Conservation (phyloP, 306 rosid species). For the Oxytropis ochrocephala region DNA sequence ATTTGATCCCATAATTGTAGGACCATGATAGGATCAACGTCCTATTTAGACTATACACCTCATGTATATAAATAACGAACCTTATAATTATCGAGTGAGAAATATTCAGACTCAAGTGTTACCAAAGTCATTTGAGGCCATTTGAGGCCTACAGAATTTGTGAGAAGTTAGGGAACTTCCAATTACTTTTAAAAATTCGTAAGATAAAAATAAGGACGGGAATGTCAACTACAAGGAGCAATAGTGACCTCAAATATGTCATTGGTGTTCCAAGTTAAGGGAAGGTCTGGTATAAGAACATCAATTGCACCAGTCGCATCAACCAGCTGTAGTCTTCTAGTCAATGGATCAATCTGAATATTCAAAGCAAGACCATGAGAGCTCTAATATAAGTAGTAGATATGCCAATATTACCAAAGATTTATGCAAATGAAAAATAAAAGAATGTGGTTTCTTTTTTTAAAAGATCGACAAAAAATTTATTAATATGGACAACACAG, state of each 20-base stretch:
- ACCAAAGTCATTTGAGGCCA: not conserved
- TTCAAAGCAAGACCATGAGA: conserved; percentile 7
- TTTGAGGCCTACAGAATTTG: conserved; percentile 4
- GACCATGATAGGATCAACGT: too few relatives aligned
- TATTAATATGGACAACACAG: not conserved
- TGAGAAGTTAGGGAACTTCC: not conserved
- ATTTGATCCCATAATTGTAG: too few relatives aligned
- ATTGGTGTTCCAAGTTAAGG: conserved; percentile 53
- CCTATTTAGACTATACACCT: too few relatives aligned
- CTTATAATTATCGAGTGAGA: too few relatives aligned
- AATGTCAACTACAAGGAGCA: not conserved
- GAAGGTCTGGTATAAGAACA: conserved; percentile 81
- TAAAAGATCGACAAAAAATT: not conserved
- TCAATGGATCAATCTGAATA: conserved; percentile 52
- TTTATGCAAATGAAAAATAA: not conserved
- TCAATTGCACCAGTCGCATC: conserved; percentile 82
- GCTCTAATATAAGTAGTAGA: conserved; percentile 1
- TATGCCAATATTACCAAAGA: conserved; percentile 1
- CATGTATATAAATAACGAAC: too few relatives aligned
- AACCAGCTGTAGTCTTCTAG: conserved; percentile 76
- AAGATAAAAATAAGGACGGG: not conserved
- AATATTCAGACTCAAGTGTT: too few relatives aligned
- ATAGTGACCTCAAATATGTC: conserved; percentile 57
- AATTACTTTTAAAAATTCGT: not conserved
- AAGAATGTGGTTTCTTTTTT: not conserved